A percentile compares a stretch with the other conserved stretches of the same genome.
phyloP scores from a whole-genome alignment of 257 asterid genomes.

The Thymus quinquecostatus region DNA sequence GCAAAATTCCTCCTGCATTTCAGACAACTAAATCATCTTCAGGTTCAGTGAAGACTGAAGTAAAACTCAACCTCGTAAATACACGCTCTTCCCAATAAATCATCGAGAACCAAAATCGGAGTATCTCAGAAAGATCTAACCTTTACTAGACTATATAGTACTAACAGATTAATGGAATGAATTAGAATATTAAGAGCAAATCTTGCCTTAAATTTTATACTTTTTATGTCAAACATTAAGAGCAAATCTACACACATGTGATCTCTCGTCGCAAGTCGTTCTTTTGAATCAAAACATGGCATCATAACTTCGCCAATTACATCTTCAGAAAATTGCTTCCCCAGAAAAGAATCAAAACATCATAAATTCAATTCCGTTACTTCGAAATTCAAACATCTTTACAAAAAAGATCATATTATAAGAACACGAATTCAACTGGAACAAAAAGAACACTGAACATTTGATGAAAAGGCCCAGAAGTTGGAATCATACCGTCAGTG shows the following conservation, averaged over 20 bases:
- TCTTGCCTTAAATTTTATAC: not conserved
- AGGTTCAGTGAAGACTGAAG: slow-evolving; percentile 5
- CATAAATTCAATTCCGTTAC: too few relatives aligned
- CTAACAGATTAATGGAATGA: not conserved
- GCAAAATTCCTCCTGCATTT: slow-evolving; percentile 60
- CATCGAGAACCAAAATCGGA: slow-evolving; percentile 4
- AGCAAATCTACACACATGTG: too few relatives aligned
- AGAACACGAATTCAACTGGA: not conserved
- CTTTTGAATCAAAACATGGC: too few relatives aligned
- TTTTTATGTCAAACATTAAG: too few relatives aligned
- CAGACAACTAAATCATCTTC: slow-evolving; percentile 11
- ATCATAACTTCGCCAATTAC: not conserved
- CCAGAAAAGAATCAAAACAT: too few relatives aligned
- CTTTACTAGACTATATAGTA: not conserved
- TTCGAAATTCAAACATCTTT: too few relatives aligned
- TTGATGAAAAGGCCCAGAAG: not conserved
- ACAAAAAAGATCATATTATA: not conserved
- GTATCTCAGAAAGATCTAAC: not conserved
- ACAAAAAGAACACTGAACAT: not conserved
- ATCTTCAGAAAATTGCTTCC: too few relatives aligned
- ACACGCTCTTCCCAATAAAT: not conserved
- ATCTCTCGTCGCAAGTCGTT: too few relatives aligned
- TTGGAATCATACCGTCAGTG: slow-evolving; percentile 58
- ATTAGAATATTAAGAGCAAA: not conserved
- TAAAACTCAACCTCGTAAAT: slow-evolving; percentile 13